Base-by-base conservation (phyloP, 2,329 filamentous ascomycete species). In the Lizonia empirigonia region DNA sequence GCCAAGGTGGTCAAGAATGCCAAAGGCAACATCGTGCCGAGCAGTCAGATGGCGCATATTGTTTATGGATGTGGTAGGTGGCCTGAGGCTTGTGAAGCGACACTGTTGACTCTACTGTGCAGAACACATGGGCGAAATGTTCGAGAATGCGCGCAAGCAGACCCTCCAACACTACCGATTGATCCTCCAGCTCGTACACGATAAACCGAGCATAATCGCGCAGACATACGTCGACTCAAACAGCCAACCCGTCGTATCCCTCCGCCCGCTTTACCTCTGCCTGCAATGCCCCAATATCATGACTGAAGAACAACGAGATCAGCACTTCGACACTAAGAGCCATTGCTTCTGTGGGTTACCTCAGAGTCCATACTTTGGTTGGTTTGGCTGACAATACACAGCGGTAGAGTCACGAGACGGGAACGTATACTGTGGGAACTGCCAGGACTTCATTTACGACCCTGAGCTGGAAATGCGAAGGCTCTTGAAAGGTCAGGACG, bases 361-460 rank as follows among this genome's bases (percentile, higher is more conserved):
- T 7, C n/a, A 16, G 33, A 38, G 62, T 41, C 44, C 51, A n/a
- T 22, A 29, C 9, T 1, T 10, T 12, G 30, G 19, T 9, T 26
- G 7, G 24, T 23, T 30, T 22, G 34, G 59, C 68, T 69, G 56
- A 69, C 42, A 29, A n/a, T 39, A 18, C 27, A 57, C 46, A 91
- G 89, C 88, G 67, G 87, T 92, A 30, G 90, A 94, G 66, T 93
- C 89, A 19, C 80, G 85, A 51, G 87, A 82, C 60, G 90, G 89
- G 30, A 82, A 85, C 40, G 76, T 94, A 6, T 93, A 88, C 73
- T 94, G 90, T 71, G 87, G 91, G 59, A 86, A 90, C 68, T 94
- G 90, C 68, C 84, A 89, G 67, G 90, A 94, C 69, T 85, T 90
- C 58, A 86, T 94, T 24, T 93, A 89, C 80, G 90, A 94, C 62